Evolutionary conservation across 257 asterid genomes (phyloP).

Genomic region (Misopates orontium): DNA sequence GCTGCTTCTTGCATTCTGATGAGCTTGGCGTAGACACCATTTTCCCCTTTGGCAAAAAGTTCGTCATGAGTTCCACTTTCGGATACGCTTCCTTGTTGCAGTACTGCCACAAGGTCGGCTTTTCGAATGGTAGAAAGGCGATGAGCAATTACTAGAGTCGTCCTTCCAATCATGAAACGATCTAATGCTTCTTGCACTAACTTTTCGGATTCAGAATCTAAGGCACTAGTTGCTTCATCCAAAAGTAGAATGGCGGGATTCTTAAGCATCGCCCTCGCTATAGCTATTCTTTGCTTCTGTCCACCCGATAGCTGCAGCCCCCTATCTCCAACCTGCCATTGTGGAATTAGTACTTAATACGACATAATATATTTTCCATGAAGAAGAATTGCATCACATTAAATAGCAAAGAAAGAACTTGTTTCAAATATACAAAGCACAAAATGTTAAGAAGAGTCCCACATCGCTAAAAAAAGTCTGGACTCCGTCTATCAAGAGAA

Average conservation of each 20-base stretch:
- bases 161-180: slow-evolving; percentile 88
- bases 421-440: too few relatives aligned
- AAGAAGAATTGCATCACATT: too few relatives aligned
- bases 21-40: slow-evolving; percentile 73
- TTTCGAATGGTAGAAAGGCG: slow-evolving; percentile 86
- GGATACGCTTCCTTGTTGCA: slow-evolving; percentile 58
- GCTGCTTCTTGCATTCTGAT: slow-evolving; percentile 90
- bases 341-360: neutral
- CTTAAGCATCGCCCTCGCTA: slow-evolving; percentile 90
- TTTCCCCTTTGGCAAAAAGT: slow-evolving; percentile 74
- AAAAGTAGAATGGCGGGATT: slow-evolving; percentile 74
- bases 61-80: slow-evolving; percentile 92
- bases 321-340: slow-evolving; percentile 75
- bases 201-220: slow-evolving; percentile 87
- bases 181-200: slow-evolving; percentile 92
- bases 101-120: slow-evolving; percentile 80
- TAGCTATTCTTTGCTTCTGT: slow-evolving; percentile 89
- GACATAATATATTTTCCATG: neutral
- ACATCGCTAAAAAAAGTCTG: too few relatives aligned
- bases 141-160: slow-evolving; percentile 89
- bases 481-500: too few relatives aligned
- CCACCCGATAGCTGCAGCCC: slow-evolving; percentile 93
- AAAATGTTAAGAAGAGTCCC: too few relatives aligned
- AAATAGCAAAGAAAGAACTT: too few relatives aligned
- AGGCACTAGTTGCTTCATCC: slow-evolving; percentile 91